Percentiles rank a stretch among this genome's conserved stretches.
phyloP scores from a whole-genome alignment of 768 basidiomycete species.

The Leccinum variicolor region DNA sequence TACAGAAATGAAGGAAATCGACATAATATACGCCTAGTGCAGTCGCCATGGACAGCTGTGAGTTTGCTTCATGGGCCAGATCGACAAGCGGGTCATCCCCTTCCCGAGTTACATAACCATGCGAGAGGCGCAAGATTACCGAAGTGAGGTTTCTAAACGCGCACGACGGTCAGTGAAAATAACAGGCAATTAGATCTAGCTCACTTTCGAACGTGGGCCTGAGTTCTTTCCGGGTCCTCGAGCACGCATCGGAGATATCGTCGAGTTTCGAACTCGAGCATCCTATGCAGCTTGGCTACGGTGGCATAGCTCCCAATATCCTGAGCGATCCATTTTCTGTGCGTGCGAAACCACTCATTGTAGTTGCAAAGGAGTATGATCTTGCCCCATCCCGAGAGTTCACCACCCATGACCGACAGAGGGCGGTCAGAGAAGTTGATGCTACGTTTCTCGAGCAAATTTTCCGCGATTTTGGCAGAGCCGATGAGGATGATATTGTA shows the following conservation, averaged over 20 bases:
- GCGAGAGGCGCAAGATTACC: constrained; percentile 35
- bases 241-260: constrained; percentile 9
- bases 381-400: too few species aligned
- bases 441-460: too few species aligned
- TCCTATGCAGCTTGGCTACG: too few species aligned
- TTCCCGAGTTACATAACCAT: constrained; percentile 37
- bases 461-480: too few species aligned
- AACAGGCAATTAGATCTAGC: neutral
- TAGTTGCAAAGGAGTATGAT: too few species aligned
- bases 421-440: too few species aligned
- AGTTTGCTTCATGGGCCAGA: constrained; percentile 26
- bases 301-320: too few species aligned
- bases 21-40: constrained; percentile 5
- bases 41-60: constrained; percentile 14
- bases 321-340: too few species aligned
- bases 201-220: neutral
- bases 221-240: constrained; percentile 1
- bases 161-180: neutral
- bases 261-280: constrained; percentile 18
- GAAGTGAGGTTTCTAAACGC: constrained; percentile 13
- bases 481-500: too few species aligned
- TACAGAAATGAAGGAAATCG: constrained; percentile 20
- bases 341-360: too few species aligned
- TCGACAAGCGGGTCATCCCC: constrained; percentile 36
- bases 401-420: too few species aligned